Conservation (phyloP, 208 protist species). For the Trypanosoma cruzi region DNA sequence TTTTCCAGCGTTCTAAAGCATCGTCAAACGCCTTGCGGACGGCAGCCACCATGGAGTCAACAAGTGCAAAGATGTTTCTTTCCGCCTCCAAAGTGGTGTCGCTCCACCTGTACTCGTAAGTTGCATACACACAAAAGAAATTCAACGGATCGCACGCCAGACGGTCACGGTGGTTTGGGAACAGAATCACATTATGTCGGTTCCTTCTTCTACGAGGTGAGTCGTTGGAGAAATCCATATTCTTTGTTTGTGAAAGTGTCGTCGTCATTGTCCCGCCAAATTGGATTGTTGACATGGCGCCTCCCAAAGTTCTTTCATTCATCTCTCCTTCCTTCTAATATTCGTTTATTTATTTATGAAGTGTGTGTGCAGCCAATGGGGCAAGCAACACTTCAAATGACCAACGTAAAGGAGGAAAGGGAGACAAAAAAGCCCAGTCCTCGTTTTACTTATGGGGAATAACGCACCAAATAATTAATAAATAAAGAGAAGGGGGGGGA, state of each 20-base stretch:
- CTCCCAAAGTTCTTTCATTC: too few relatives aligned
- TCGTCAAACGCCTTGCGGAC: constrained; percentile 23
- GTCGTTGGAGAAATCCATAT: not conserved
- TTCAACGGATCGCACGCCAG: constrained; percentile 73
- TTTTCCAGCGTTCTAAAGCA: constrained; percentile 16
- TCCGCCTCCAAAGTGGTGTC: constrained; percentile 40
- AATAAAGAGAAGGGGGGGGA: too few relatives aligned
- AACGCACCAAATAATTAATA: constrained; percentile 5
- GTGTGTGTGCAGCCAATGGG: too few relatives aligned
- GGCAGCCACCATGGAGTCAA: constrained; percentile 39
- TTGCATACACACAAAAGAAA: constrained; percentile 58
- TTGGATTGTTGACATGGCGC: not conserved
- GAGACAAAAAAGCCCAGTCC: too few relatives aligned
- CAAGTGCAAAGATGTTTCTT: constrained; percentile 34
- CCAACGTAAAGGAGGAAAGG: too few relatives aligned
- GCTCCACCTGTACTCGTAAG: constrained; percentile 54
- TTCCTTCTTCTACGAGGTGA: not conserved
- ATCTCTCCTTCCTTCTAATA: too few relatives aligned
- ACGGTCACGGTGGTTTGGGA: constrained; percentile 60
- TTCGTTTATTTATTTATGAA: too few relatives aligned
- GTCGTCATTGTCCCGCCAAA: not conserved
- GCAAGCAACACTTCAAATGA: too few relatives aligned
- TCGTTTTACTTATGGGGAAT: not conserved
- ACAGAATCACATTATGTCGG: constrained; percentile 35
- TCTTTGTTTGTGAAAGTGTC: not conserved